Percentiles rank a stretch among this genome's conserved stretches.
Evolutionary conservation across 345 rosid genomes (phyloP).

Genomic region (Brassica rapa): DNA sequence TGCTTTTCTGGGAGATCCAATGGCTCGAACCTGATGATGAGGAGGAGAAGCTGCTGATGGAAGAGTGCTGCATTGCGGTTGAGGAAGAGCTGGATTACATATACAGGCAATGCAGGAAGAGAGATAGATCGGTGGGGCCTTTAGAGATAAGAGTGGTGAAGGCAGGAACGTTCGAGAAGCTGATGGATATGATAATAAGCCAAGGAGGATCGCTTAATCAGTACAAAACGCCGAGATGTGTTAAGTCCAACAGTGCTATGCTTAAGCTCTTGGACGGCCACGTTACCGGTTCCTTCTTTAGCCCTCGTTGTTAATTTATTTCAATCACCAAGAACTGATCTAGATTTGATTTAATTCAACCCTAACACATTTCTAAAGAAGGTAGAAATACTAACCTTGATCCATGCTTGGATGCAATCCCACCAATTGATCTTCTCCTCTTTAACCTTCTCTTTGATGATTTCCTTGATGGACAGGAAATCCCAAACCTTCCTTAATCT

Average conservation of each 20-base stretch:
- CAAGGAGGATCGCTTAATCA: slow-evolving; percentile 90
- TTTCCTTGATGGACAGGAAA: no score
- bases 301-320: slow-evolving; percentile 32
- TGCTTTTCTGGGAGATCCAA: slow-evolving; percentile 82
- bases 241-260: slow-evolving; percentile 53
- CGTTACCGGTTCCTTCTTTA: slow-evolving; percentile 61
- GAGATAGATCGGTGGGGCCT: slow-evolving; percentile 81
- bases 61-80: slow-evolving; percentile 67
- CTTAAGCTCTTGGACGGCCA: slow-evolving; percentile 61
- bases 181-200: slow-evolving; percentile 78
- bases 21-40: not conserved
- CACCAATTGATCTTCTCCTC: no score
- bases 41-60: slow-evolving; percentile 51
- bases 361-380: no score
- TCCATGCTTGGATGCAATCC: no score
- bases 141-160: slow-evolving; percentile 79
- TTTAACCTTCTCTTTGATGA: no score
- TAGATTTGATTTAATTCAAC: no score
- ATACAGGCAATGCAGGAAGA: slow-evolving; percentile 75
- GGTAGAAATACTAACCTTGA: no score
- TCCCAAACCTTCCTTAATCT: no score
- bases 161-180: slow-evolving; percentile 67
- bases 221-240: slow-evolving; percentile 91
- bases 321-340: no score
- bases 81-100: slow-evolving; percentile 83